phyloP scores from a whole-genome alignment of 2,329 filamentous ascomycete species.

The Fusarium continuum region DNA sequence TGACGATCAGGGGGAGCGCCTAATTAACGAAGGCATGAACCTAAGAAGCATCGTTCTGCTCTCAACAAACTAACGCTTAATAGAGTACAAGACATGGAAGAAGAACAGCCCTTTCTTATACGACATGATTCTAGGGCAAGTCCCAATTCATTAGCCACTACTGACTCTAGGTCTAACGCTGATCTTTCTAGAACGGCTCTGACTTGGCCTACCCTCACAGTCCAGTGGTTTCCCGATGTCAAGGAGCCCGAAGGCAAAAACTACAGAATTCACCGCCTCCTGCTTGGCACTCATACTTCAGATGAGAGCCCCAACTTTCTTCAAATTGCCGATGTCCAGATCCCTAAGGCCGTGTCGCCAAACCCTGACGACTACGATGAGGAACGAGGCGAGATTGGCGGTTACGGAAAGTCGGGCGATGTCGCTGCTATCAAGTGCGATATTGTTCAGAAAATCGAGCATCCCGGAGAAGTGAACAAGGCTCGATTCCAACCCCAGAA shows the following conservation, averaged over 20 bases:
- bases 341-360: slow-evolving; percentile 80
- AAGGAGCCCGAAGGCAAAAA: slow-evolving; percentile 88
- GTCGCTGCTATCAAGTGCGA: slow-evolving; percentile 83
- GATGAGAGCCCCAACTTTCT: slow-evolving; percentile 87
- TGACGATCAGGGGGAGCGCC: slow-evolving; percentile 78
- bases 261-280: slow-evolving; percentile 84
- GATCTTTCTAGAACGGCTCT: slow-evolving; percentile 74
- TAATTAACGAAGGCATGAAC: slow-evolving; percentile 85
- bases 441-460: slow-evolving; percentile 94
- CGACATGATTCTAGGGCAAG: slow-evolving; percentile 88
- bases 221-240: slow-evolving; percentile 97
- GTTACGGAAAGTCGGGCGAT: slow-evolving; percentile 80
- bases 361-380: slow-evolving; percentile 90
- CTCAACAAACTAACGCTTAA: slow-evolving; percentile 24
- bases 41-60: neutral
- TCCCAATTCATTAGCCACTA: neutral
- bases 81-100: slow-evolving; percentile 99
- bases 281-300: slow-evolving; percentile 95
- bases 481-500: slow-evolving; percentile 98
- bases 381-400: slow-evolving; percentile 90
- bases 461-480: slow-evolving; percentile 98
- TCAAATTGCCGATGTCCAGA: slow-evolving; percentile 92
- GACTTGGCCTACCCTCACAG: slow-evolving; percentile 96
- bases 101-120: slow-evolving; percentile 99
- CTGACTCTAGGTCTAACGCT: slow-evolving; percentile 6